A percentile compares a stretch with the other conserved stretches of the same genome.
Evolutionary conservation across 306 rosid genomes (phyloP).

Genomic region (Malus orientalis): DNA sequence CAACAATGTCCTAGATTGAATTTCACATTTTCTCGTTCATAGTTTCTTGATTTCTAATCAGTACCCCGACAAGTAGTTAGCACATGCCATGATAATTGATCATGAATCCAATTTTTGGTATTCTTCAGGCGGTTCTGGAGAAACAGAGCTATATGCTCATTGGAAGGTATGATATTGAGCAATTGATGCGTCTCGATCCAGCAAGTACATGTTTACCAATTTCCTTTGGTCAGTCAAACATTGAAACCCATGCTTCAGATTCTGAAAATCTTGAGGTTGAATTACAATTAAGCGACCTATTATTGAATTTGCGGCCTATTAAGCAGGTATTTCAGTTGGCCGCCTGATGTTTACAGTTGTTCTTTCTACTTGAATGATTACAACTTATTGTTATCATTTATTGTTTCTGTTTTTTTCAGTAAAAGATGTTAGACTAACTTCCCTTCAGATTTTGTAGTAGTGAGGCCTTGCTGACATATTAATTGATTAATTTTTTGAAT

Average conservation of each 20-base stretch:
- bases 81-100: neutral
- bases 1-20: neutral
- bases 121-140: conserved; percentile 90
- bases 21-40: neutral
- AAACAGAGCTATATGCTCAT: conserved; percentile 99
- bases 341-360: neutral
- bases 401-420: neutral
- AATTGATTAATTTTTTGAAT: neutral
- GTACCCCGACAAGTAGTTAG: neutral
- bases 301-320: conserved; percentile 73
- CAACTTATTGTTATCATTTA: neutral
- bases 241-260: conserved; percentile 46
- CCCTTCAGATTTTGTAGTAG: neutral
- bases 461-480: conserved; percentile 4
- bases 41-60: neutral
- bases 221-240: conserved; percentile 39
- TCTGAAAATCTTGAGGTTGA: conserved; percentile 79
- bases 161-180: conserved; percentile 96
- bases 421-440: neutral
- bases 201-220: conserved; percentile 72
- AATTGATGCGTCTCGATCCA: conserved; percentile 79
- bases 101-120: neutral
- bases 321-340: conserved; percentile 63
- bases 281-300: conserved; percentile 57
- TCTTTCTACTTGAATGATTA: neutral